Conservation (phyloP, 2,329 filamentous ascomycete genomes). For the Fusarium graminum region DNA sequence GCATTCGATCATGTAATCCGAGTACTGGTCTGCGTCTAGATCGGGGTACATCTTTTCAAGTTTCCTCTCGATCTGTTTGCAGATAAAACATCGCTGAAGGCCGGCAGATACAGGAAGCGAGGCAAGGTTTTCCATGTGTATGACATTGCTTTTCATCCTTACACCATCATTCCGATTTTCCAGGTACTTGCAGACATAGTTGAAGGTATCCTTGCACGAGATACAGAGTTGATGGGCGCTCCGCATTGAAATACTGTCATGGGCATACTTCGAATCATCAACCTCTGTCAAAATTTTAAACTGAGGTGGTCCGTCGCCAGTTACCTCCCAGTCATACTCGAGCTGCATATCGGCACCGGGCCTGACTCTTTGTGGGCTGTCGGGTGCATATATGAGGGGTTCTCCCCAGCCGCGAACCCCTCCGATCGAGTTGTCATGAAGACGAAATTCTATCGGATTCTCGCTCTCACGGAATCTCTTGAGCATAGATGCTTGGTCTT, state of each 20-base stretch:
- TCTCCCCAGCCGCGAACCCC: slow-evolving; percentile 1
- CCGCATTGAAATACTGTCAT: not conserved
- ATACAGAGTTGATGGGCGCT: not conserved
- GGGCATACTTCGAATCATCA: not conserved
- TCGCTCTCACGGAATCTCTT: not conserved
- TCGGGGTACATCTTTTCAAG: not conserved
- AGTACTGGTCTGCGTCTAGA: not conserved
- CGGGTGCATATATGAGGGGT: not conserved
- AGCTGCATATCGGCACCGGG: not conserved
- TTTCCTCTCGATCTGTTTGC: not conserved
- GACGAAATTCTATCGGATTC: not conserved
- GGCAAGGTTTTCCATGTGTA: not conserved
- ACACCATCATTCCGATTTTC: not conserved
- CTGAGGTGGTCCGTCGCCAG: not conserved
- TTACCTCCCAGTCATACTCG: not conserved
- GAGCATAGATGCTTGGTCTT: not conserved
- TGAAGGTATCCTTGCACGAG: not conserved
- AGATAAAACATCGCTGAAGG: not conserved
- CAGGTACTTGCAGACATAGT: slow-evolving; percentile 2
- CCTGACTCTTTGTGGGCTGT: not conserved
- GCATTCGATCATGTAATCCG: slow-evolving; percentile 7
- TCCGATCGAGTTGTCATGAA: not conserved
- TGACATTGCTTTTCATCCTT: not conserved
- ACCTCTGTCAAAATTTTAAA: not conserved
- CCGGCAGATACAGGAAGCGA: not conserved